These are phyloP conservation scores for Kuraishia hungarica DNA, from an alignment of 805 yeast genomes.

Conservation along the genomic window DNA sequence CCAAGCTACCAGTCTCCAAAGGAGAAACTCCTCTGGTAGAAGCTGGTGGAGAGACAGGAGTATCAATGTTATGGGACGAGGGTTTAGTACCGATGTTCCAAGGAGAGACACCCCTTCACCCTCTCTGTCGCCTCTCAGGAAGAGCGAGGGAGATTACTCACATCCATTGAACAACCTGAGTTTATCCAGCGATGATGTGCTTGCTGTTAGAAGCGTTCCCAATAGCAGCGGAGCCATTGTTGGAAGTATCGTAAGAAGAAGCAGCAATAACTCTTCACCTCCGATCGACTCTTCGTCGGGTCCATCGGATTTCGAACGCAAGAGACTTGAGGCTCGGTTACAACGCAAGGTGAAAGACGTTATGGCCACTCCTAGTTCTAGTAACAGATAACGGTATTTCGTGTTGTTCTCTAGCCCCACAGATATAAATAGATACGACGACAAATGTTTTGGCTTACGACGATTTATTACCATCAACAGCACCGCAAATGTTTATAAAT, in stretches of 20 bases:
- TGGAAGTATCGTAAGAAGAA: neutral
- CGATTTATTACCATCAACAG: no score
- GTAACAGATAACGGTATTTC: neutral
- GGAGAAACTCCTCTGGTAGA: neutral
- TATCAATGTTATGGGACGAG: neutral
- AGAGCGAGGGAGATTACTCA: neutral
- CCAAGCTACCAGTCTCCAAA: neutral
- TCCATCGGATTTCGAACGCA: neutral
- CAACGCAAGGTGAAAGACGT: neutral
- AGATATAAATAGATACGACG: no score
- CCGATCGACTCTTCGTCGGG: neutral
- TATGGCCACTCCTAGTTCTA: neutral
- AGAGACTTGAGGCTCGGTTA: conserved; percentile 1
- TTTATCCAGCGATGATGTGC: neutral
- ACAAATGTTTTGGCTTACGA: no score
- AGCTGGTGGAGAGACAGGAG: neutral
- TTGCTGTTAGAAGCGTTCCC: neutral
- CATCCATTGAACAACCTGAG: neutral
- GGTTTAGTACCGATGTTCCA: neutral
- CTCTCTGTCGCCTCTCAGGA: neutral
- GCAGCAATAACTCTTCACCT: neutral
- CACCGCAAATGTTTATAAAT: no score
- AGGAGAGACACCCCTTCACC: neutral
- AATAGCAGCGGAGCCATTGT: neutral
- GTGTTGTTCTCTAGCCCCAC: neutral